Percentiles rank a stretch among this genome's conserved stretches.
Conservation (phyloP, 2,329 filamentous ascomycete genomes). For the Blastomyces silverae region DNA sequence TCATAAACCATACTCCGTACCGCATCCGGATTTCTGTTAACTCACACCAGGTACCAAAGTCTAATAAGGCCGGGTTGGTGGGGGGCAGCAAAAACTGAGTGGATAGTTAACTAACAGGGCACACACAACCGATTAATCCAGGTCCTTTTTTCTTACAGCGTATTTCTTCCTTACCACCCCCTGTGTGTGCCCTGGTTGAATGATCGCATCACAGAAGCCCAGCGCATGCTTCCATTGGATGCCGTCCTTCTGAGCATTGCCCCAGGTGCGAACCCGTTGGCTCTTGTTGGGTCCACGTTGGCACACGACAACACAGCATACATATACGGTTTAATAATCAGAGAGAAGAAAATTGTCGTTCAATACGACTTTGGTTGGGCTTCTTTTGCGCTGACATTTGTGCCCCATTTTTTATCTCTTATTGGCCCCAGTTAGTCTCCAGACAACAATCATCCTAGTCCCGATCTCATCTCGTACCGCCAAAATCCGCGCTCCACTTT, state of each 20-base stretch:
- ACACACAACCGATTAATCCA: too few relatives aligned
- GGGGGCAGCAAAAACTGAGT: too few relatives aligned
- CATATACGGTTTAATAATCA: too few relatives aligned
- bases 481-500: neutral
- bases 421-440: too few relatives aligned
- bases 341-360: too few relatives aligned
- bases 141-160: too few relatives aligned
- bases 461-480: conserved; percentile 4
- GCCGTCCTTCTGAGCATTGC: neutral
- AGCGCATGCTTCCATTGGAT: neutral
- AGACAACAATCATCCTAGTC: neutral
- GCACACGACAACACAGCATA: neutral
- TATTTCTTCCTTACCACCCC: neutral
- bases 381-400: neutral
- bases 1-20: too few relatives aligned
- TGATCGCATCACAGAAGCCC: neutral
- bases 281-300: conserved; percentile 1
- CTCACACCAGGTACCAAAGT: too few relatives aligned
- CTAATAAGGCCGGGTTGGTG: too few relatives aligned
- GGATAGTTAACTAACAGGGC: too few relatives aligned
- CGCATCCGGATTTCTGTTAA: too few relatives aligned
- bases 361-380: neutral
- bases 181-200: too few relatives aligned
- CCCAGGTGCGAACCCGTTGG: neutral
- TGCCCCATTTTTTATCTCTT: neutral